A percentile compares a stretch with the other conserved stretches of the same genome.
Conservation (phyloP, 495 filamentous ascomycete genomes). For the Podospora didyma region DNA sequence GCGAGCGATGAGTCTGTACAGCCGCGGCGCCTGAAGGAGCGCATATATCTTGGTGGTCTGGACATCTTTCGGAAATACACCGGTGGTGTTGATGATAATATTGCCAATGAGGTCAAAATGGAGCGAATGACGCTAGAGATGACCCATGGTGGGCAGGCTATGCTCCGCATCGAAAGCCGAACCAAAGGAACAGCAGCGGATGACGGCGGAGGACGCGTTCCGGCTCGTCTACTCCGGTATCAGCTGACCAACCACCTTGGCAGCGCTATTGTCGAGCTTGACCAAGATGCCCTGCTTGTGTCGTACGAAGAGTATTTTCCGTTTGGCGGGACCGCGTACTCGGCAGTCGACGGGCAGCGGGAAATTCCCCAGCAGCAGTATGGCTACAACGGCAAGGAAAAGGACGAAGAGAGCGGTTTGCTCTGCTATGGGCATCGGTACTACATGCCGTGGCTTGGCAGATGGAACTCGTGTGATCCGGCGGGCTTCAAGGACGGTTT, state of each 20-base stretch:
- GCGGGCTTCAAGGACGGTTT: background rate
- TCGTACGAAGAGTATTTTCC: constrained; percentile 36
- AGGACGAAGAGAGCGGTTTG: constrained; percentile 33
- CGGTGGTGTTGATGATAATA: too few relatives aligned
- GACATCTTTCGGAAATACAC: background rate
- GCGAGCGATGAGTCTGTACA: background rate
- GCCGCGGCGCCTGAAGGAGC: background rate
- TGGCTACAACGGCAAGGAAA: constrained; percentile 25
- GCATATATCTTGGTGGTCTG: background rate
- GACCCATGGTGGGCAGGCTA: background rate
- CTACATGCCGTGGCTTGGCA: constrained; percentile 26
- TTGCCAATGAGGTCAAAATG: background rate
- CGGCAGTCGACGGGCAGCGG: background rate
- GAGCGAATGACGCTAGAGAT: background rate
- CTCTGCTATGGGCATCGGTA: constrained; percentile 30
- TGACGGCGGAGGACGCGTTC: background rate
- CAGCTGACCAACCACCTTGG: background rate
- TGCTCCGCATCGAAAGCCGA: background rate
- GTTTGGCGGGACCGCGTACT: constrained; percentile 27
- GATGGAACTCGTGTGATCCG: constrained; percentile 30
- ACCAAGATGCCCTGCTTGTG: constrained; percentile 23
- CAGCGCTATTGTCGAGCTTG: constrained; percentile 7
- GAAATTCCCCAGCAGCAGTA: constrained; percentile 21
- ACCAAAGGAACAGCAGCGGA: background rate
- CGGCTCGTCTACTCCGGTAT: background rate